Evolutionary conservation across 2,329 filamentous ascomycete genomes (phyloP), one percentile per base, ranked within the genome.

Genomic region (Aspergillus sp.): DNA sequence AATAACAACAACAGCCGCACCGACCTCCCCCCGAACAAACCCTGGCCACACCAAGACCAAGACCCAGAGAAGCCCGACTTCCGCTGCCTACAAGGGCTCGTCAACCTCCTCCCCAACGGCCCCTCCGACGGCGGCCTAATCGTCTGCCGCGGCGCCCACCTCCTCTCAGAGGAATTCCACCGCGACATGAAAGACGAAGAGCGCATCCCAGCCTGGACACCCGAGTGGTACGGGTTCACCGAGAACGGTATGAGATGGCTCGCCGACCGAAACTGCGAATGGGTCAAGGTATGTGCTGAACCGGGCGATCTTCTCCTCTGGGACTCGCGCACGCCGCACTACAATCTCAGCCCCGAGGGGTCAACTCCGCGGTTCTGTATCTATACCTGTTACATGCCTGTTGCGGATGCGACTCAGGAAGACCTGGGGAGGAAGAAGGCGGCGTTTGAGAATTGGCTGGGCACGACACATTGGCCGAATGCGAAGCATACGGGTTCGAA

Each of bases 11-110:
- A 12, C 7, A 53, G 53, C 37, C 53, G 53, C 44, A 55, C 53
- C 11, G 53, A 55, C 17, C 34, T 45, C 7, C 4, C 27, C 1
- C 17, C 51, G 17, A 79, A 76, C 65, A 74, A 71, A 53, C 78
- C 77, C 2, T 80, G 77, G 78, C 76, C 77, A 3, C 78, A 80
- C 61, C 76, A 79, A 45, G 78, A 80, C 55, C 77, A 80, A 59
- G 74, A 79, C 53, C 78, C 75, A 1, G 68, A 68, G 6, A 75
- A 72, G 61, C 72, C 71, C 12, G 81, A 80, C 0, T 81, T 83
- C 65, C 74, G 79, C 2, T 83, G 81, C 11, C 57, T 64, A 5
- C 81, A 83, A 58, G 81, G 81, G 4, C 71, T 83, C 0, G 77
- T 83, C 2, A 83, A 83, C 64, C 62, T 78, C 0, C 64, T 66